Evolutionary conservation across 2,329 filamentous ascomycete genomes (phyloP), one percentile per base, ranked within the genome.

Genomic region (Colletotrichum graminicola): DNA sequence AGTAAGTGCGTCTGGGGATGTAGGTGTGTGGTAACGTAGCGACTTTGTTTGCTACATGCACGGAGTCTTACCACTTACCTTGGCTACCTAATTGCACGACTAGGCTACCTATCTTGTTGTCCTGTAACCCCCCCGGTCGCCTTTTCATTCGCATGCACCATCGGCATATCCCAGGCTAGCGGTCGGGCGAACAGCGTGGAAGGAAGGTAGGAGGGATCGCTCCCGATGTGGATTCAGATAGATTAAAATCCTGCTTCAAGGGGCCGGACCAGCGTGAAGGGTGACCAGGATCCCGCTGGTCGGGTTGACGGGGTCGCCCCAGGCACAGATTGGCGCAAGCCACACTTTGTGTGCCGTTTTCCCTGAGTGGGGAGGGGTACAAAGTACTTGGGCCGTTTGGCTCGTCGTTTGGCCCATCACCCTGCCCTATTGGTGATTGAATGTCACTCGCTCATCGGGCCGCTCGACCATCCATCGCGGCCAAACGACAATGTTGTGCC

Each of bases 201-300:
- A 45, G 65, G 59, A n/a, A 45, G 21, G 21, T 5, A 8, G 21
- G 45, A 68, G 68, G 51, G 68, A 71, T 71, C 59, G 68, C 68
- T 71, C 68, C 43, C 23, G 16, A 68, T 49, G 59, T 68, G 68
- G 68, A 66, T 59, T 71, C 52, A 54, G 55, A 71, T 71, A 72
- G 66, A 72, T 71, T 71, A 72, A 71, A 67, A 56, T 61, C 43
- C 61, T 71, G 70, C 70, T 72, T 72, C 70, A 72, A 72, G 70
- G 70, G 67, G 66, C 66, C 61, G 67, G 49, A 47, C 54, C 66
- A 72, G 66, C 69, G 66, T 54, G 54, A 60, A 66, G 29, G 54
- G 45, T 10, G 55, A 56, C 70, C 32, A 56, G 70, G 70, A 62
- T 72, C 41, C 55, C 56, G 61, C 70, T 65, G 70, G 70, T 49